These are phyloP conservation scores for Gastrolobium bilobum DNA, from an alignment of 306 rosid genomes.

Conservation along the genomic window DNA sequence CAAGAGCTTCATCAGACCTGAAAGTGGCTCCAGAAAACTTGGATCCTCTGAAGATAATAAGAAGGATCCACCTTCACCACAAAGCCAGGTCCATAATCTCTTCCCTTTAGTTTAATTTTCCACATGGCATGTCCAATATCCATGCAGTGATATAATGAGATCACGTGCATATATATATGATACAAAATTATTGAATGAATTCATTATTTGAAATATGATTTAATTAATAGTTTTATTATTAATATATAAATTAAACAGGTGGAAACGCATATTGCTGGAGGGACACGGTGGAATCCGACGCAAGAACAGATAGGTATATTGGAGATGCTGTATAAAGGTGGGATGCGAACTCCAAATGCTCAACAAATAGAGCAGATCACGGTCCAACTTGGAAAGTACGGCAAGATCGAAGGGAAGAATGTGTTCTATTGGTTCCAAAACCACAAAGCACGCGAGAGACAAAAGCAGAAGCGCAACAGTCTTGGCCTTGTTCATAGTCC, in stretches of 20 bases:
- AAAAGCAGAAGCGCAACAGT: conserved; percentile 82
- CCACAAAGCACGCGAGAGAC: conserved; percentile 97
- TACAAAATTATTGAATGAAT: background rate
- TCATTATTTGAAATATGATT: too few relatives aligned
- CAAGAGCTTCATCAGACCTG: conserved; percentile 85
- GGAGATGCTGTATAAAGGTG: conserved; percentile 86
- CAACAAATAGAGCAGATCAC: conserved; percentile 92
- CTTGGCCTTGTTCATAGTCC: conserved; percentile 73
- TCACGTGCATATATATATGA: background rate
- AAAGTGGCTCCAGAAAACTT: conserved; percentile 66
- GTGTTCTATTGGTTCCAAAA: conserved; percentile 99
- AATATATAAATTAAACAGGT: conserved; percentile 49
- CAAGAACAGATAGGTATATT: conserved; percentile 96
- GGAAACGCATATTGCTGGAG: conserved; percentile 84
- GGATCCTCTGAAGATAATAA: conserved; percentile 53
- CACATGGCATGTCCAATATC: background rate
- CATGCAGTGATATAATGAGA: conserved; percentile 23
- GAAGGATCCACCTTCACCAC: conserved; percentile 60
- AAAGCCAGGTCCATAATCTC: conserved; percentile 51
- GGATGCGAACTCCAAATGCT: conserved; percentile 97
- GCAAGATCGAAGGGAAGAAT: conserved; percentile 97
- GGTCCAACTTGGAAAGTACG: conserved; percentile 79
- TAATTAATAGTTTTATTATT: background rate
- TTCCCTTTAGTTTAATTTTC: background rate
- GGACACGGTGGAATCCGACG: conserved; percentile 97